Percentiles rank a stretch among this genome's conserved stretches.
phyloP scores from a whole-genome alignment of 1,284 basidiomycete genomes.

The Sporisorium exsertum region DNA sequence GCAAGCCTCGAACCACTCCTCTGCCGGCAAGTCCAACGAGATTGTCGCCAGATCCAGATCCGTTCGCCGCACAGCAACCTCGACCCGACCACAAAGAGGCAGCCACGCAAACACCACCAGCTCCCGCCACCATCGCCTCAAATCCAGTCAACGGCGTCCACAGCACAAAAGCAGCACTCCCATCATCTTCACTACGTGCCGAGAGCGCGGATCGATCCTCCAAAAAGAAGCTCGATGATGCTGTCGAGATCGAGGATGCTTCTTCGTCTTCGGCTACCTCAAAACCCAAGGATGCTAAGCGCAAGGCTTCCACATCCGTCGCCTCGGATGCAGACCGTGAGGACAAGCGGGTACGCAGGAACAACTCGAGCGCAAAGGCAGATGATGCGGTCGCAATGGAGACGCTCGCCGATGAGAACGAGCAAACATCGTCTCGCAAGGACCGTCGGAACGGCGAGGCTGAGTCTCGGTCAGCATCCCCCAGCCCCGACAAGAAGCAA shows the following conservation, averaged over 20 bases:
- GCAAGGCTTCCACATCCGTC: slow-evolving; percentile 48
- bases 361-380: slow-evolving; percentile 21
- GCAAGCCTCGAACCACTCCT: slow-evolving; percentile 44
- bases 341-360: slow-evolving; percentile 45
- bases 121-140: slow-evolving; percentile 1
- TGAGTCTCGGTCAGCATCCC: slow-evolving; percentile 36
- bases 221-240: slow-evolving; percentile 51
- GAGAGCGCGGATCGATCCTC: slow-evolving; percentile 31
- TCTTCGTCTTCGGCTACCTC: slow-evolving; percentile 14
- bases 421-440: slow-evolving; percentile 21
- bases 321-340: slow-evolving; percentile 42
- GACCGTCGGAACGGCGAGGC: slow-evolving; percentile 30
- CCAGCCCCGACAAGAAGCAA: slow-evolving; percentile 29
- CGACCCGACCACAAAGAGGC: slow-evolving; percentile 39
- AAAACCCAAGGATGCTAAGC: slow-evolving; percentile 47
- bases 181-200: slow-evolving; percentile 15
- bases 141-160: slow-evolving; percentile 39
- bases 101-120: slow-evolving; percentile 38
- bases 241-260: slow-evolving; percentile 26
- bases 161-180: slow-evolving; percentile 8
- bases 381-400: slow-evolving; percentile 21
- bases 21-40: slow-evolving; percentile 35
- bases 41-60: slow-evolving; percentile 52
- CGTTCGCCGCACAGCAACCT: slow-evolving; percentile 29
- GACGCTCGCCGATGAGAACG: slow-evolving; percentile 10